Base-by-base conservation (phyloP, 192 early-diverging fungal genomes). In the Oehlia diaphana region DNA sequence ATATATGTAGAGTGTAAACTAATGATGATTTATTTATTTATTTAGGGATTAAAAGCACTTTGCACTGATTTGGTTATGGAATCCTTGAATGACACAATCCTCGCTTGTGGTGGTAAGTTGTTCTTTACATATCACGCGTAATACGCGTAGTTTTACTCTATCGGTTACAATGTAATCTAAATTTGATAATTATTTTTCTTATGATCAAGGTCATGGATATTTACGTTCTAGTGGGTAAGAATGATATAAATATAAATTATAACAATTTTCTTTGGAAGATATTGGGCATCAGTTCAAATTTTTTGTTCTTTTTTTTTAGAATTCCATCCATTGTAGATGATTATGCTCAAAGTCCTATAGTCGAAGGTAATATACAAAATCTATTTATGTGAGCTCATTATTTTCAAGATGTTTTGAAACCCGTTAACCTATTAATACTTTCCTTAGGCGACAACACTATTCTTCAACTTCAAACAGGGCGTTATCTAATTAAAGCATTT, bases 371-470 rank as follows among this genome's bases (percentile, higher is more conserved):
- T n/a, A 19, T 44, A 23, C 35, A 23, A 35, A 21, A 42, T n/a
- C 2, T 2, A 28, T 8, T 42, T 8, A 42, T 42, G 5, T 42
- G 5, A 42, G 6, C 39, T 42, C 39, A 8, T 42, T 31, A 23
- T 33, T 12, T 31, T 35, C n/a, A 58, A 75, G 9, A 37, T 33
- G 1, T 26, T 39, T 9, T 23, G 23, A 19, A 31, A 8, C 3
- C 9, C 26, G 5, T 13, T 64, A 77, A 66, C 39, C 7, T 39
- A 4, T 53, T 65, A 12, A 14, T 72, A 53, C 65, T 35, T 8
- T 53, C 12, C 9, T 8, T 74, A 86, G 93, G 94, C 78, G 92
- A 93, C 82, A 94, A 94, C 85, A 95, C 93, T 31, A 94, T 95
- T 68, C 78, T 95, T 68, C 91, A 92, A 8, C 85, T 95, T 50